Evolutionary conservation across 768 basidiomycete genomes (phyloP).

Genomic region (Kwoniella pini): DNA sequence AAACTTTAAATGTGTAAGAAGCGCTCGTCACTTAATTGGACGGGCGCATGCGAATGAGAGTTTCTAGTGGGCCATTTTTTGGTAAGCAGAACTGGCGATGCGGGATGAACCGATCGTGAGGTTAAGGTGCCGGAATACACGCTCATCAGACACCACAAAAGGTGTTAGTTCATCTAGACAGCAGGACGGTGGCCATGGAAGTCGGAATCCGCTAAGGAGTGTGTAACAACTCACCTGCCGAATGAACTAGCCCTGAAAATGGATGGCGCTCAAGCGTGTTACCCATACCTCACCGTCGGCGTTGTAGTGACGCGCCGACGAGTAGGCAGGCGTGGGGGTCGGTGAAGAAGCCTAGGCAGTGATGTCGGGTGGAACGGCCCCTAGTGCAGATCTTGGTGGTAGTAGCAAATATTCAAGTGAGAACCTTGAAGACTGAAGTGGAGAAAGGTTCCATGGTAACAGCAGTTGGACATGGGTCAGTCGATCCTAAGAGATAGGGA

Average conservation of each 20-base stretch:
- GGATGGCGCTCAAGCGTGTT: slow-evolving; percentile 77
- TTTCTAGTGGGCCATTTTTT: slow-evolving; percentile 70
- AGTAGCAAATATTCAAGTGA: slow-evolving; percentile 87
- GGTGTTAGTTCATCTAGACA: slow-evolving; percentile 86
- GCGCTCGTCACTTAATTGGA: slow-evolving; percentile 58
- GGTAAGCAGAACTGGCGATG: slow-evolving; percentile 49
- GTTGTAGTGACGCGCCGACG: slow-evolving; percentile 66
- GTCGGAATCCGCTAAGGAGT: slow-evolving; percentile 80
- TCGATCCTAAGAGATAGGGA: slow-evolving; percentile 78
- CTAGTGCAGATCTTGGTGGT: slow-evolving; percentile 85
- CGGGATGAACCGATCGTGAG: slow-evolving; percentile 69
- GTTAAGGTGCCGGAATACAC: slow-evolving; percentile 68
- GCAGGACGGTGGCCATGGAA: slow-evolving; percentile 86
- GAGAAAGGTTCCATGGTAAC: slow-evolving; percentile 85
- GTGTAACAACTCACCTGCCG: slow-evolving; percentile 87
- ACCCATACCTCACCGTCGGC: slow-evolving; percentile 80
- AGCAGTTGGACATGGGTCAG: slow-evolving; percentile 84
- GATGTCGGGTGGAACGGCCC: slow-evolving; percentile 72
- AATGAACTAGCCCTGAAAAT: slow-evolving; percentile 90
- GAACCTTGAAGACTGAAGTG: slow-evolving; percentile 85
- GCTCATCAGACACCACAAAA: slow-evolving; percentile 83
- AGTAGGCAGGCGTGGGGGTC: slow-evolving; percentile 65
- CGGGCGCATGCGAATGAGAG: slow-evolving; percentile 62
- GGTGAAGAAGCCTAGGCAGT: slow-evolving; percentile 76
- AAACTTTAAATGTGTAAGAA: slow-evolving; percentile 69